Base-by-base conservation (phyloP, 2,329 filamentous ascomycete species). In the Calonectria leucothoes region DNA sequence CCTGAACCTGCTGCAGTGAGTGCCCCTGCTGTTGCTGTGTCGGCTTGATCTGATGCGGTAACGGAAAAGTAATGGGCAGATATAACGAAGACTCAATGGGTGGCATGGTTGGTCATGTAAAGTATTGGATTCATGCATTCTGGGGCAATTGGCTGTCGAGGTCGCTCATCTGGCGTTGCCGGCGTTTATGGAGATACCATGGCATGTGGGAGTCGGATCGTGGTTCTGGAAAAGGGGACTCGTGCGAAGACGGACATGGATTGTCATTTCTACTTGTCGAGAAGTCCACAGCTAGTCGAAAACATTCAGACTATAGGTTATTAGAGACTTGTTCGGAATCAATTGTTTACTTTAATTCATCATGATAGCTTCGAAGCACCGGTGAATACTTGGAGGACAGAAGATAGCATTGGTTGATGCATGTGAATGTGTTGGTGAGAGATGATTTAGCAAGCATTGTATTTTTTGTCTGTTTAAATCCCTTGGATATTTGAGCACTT, bases 141-240 rank as follows among this genome's bases (percentile, higher is more conserved):
- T 78, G 77, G 81, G 81, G 76, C 76, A 77, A 78, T 75, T 76
- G 76, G 79, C 78, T 79, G 70, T 80, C 77, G 74, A 79, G 74
- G 77, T 80, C 72, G 77, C 79, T 78, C 76, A 78, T 71, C 78
- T 78, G 83, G 83, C 80, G 83, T 84, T 84, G 81, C 73, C 74
- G 83, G 83, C 83, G 83, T 85, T 84, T 79, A 76, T 77, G 79
- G 83, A 84, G 82, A 85, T 85, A 85, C 83, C 83, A 85, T 79
- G 81, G 80, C 77, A 79, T 79, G 77, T 79, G 76, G 76, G 74
- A 80, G 72, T 76, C 63, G 78, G 78, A 74, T 75, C 75, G 74
- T 76, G 79, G 71, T 77, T 75, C 74, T 74, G 77, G 75, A 79
- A 77, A 81, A 80, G 71, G 77, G 64, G 75, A 74, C 29, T 66